Conservation (phyloP, 179 eudicot genomes). For the Carnegiea gigantea region DNA sequence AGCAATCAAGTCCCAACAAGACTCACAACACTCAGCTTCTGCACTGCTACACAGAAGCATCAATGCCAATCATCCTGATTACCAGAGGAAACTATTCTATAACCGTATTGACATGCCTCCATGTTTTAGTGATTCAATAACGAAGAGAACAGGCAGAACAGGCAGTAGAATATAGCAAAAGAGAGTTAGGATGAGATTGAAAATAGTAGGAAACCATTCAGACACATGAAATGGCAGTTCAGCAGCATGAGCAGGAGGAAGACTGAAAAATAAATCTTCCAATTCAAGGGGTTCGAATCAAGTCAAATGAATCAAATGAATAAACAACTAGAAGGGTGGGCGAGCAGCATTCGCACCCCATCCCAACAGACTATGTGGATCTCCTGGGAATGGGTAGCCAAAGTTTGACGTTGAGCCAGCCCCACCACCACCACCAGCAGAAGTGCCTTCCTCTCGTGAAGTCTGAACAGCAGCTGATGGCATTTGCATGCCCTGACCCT, state of each 20-base stretch:
- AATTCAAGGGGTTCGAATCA: slow-evolving; percentile 3
- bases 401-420: neutral
- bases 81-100: neutral
- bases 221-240: neutral
- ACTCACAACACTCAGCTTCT: too few relatives aligned
- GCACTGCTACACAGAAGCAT: too few relatives aligned
- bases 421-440: slow-evolving; percentile 9
- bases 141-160: neutral
- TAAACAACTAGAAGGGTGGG: slow-evolving; percentile 22
- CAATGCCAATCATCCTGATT: neutral
- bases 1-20: too few relatives aligned
- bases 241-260: neutral
- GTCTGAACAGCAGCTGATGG: slow-evolving; percentile 1
- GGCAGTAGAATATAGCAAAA: neutral
- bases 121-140: neutral
- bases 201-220: neutral
- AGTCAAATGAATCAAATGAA: slow-evolving; percentile 14
- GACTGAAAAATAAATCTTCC: neutral
- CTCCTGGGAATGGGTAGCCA: slow-evolving; percentile 11
- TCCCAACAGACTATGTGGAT: slow-evolving; percentile 22
- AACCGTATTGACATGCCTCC: neutral
- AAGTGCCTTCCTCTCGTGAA: slow-evolving; percentile 11
- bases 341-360: slow-evolving; percentile 26
- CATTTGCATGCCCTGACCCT: slow-evolving; percentile 13
- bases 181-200: neutral